Percentiles rank a stretch among this genome's conserved stretches.
Evolutionary conservation across 2,329 filamentous ascomycete genomes (phyloP).

Genomic region (Aspergillus terreus): DNA sequence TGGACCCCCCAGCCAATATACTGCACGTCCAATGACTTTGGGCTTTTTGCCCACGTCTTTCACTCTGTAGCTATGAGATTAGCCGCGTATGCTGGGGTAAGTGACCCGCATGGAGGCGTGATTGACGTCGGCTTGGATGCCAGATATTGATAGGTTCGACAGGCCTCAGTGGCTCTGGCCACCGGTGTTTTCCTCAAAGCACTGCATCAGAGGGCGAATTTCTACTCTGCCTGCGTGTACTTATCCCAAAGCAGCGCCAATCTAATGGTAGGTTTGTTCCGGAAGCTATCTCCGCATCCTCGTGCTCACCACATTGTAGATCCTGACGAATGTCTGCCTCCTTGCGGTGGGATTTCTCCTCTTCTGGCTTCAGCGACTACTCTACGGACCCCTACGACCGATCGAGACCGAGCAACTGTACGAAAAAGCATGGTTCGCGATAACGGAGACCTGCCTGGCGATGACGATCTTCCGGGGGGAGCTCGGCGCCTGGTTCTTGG

Average conservation of each 20-base stretch:
- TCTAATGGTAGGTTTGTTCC: constrained; percentile 64
- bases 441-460: constrained; percentile 92
- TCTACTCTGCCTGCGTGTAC: constrained; percentile 97
- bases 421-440: constrained; percentile 96
- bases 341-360: constrained; percentile 76
- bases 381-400: constrained; percentile 84
- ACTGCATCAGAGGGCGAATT: constrained; percentile 92
- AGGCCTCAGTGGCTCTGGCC: constrained; percentile 81
- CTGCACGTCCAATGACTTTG: constrained; percentile 26
- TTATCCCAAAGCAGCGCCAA: constrained; percentile 95
- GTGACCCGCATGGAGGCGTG: constrained; percentile 14
- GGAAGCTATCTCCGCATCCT: not conserved
- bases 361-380: constrained; percentile 81
- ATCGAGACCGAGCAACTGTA: constrained; percentile 97
- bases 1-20: not conserved
- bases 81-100: constrained; percentile 51
- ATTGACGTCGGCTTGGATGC: not conserved
- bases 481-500: constrained; percentile 87
- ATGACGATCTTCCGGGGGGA: constrained; percentile 99
- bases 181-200: constrained; percentile 81
- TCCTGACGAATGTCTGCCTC: constrained; percentile 85
- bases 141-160: constrained; percentile 6
- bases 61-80: constrained; percentile 42
- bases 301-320: constrained; percentile 48
- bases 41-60: constrained; percentile 18